A percentile compares a stretch with the other conserved stretches of the same genome.
Conservation (phyloP, 2,329 filamentous ascomycete genomes). For the Teratosphaeria pseudoeucalypti region DNA sequence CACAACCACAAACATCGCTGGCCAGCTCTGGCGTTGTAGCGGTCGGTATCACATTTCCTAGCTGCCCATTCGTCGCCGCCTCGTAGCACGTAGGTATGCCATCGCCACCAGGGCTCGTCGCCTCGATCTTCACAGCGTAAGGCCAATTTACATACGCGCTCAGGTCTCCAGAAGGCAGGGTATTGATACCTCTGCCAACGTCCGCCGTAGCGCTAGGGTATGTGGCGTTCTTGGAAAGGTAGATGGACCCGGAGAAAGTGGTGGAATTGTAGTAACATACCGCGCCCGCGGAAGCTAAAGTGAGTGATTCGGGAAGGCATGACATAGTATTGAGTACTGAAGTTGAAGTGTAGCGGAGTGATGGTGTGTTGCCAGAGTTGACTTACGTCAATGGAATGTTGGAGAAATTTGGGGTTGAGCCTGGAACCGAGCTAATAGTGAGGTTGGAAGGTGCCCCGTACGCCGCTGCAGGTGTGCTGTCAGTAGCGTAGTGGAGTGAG, state of each 20-base stretch:
- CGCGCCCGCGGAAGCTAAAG: slow-evolving; percentile 35
- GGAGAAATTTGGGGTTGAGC: slow-evolving; percentile 47
- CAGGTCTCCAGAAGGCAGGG: slow-evolving; percentile 4
- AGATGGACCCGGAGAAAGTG: slow-evolving; percentile 47
- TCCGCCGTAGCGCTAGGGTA: slow-evolving; percentile 6
- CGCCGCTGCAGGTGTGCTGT: slow-evolving; percentile 50
- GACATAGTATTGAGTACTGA: slow-evolving; percentile 43
- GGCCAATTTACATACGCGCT: slow-evolving; percentile 42
- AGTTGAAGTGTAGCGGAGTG: slow-evolving; percentile 51
- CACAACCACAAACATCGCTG: slow-evolving; percentile 33
- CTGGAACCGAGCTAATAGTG: slow-evolving; percentile 41
- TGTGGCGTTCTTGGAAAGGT: slow-evolving; percentile 25
- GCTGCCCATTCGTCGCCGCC: slow-evolving; percentile 25
- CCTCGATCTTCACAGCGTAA: slow-evolving; percentile 46
- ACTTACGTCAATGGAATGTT: slow-evolving; percentile 42
- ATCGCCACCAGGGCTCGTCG: slow-evolving; percentile 39
- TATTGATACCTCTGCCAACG: background rate
- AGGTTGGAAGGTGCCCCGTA: slow-evolving; percentile 26
- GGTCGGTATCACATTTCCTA: slow-evolving; percentile 27
- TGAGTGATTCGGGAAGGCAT: slow-evolving; percentile 37
- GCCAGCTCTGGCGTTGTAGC: slow-evolving; percentile 27
- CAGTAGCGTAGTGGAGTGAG: slow-evolving; percentile 28
- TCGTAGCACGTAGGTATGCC: slow-evolving; percentile 46
- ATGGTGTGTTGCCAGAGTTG: slow-evolving; percentile 33
- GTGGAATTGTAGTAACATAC: slow-evolving; percentile 51